Base-by-base conservation (phyloP, 768 basidiomycete genomes). In the Ramaria sp. region DNA sequence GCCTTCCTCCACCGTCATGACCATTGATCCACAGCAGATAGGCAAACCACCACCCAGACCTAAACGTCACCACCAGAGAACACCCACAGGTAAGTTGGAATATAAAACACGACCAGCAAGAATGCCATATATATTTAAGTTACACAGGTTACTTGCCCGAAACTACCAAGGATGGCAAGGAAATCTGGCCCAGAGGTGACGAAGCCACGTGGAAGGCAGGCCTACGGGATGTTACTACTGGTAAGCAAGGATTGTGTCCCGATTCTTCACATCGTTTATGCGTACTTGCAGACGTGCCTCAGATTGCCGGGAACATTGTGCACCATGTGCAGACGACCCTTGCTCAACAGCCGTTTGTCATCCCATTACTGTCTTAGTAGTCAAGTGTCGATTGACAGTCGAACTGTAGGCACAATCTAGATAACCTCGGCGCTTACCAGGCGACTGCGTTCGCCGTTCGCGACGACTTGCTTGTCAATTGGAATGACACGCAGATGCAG, bases 381-480 rank as follows among this genome's bases (percentile, higher is more conserved):
- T 3, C 12, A 33, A 37, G 17, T n/a, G 9, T 45, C 41, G 7
- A 13, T 22, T 55, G 20, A 88, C 75, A 98, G 91, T 95, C 52
- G 84, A 86, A 74, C 67, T 67, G 13, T 67, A 31, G 7, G 27
- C 42, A 50, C 54, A 59, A 39, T 33, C 20, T 54, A 27, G 86
- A 89, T 67, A 72, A 87, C 68, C 71, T 91, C 37, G 89, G 91
- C 47, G 89, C 91, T 39, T 97, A 96, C 73, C 91, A 95, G 68
- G 93, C 93, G 3, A 80, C 89, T 15, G 92, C 95, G 3, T 71
- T 95, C 37, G 84, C 90, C 46, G 87, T 87, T 51, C 79, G 93
- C 57, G 94, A 98, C 70, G 84, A 90, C 65, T 78, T 98, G 39
- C 75, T 96, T 53, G 88, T 87, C 63, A 89, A 91, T 69, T 92